Conservation (phyloP, 192 early-diverging fungal species). For the Coemansia sp. region DNA sequence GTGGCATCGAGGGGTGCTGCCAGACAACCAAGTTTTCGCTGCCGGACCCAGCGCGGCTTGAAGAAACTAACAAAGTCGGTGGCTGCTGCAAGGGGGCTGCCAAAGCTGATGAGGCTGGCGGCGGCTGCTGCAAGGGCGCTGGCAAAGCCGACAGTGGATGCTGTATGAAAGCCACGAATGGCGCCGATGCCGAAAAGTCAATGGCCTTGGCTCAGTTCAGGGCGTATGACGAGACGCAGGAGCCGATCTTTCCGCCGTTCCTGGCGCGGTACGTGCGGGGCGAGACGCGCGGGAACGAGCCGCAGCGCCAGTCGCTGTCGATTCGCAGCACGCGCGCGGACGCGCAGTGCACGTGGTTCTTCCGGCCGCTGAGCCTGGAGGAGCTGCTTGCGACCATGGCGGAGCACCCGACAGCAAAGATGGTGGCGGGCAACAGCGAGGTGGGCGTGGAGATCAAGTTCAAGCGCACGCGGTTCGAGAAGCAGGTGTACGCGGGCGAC, state of each 20-base stretch:
- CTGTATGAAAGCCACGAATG: constrained; percentile 3
- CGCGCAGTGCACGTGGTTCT: constrained; percentile 35
- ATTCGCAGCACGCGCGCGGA: constrained; percentile 7
- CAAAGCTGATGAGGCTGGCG: too few species aligned
- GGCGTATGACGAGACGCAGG: constrained; percentile 60
- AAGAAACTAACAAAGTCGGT: constrained; percentile 1
- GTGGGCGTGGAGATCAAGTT: constrained; percentile 78
- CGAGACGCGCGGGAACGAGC: constrained; percentile 9
- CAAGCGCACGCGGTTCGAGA: constrained; percentile 64
- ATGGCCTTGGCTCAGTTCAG: constrained; percentile 53
- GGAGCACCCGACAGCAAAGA: constrained; percentile 64
- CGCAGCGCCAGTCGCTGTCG: constrained; percentile 19
- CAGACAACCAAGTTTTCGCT: constrained; percentile 29
- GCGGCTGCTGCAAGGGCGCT: constrained; percentile 15
- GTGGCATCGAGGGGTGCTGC: constrained; percentile 55
- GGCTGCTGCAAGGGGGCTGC: background rate
- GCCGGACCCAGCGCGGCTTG: constrained; percentile 12
- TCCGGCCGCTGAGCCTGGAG: constrained; percentile 56
- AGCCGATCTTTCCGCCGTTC: constrained; percentile 67
- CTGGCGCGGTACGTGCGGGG: constrained; percentile 58
- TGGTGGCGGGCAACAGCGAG: constrained; percentile 82
- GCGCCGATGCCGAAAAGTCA: constrained; percentile 32
- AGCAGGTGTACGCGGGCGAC: constrained; percentile 66
- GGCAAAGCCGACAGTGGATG: background rate
- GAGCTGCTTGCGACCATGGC: constrained; percentile 56